These are phyloP conservation scores for Heracleum sosnowskyi DNA, from an alignment of 129 eudicot species.

Conservation along the genomic window DNA sequence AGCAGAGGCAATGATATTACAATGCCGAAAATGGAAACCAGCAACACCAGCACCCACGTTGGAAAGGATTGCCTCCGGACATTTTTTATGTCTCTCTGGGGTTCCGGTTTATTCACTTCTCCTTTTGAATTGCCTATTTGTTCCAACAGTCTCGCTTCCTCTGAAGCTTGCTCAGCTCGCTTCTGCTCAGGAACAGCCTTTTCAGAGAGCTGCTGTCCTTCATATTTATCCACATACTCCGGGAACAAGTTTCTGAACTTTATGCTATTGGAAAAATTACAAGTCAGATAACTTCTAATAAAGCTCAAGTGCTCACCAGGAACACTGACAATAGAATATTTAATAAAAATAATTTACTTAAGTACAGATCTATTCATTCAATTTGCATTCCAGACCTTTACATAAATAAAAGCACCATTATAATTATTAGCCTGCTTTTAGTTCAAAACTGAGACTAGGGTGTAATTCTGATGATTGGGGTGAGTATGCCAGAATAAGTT, in stretches of 20 bases:
- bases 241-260: conserved; percentile 85
- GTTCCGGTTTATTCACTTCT: conserved; percentile 36
- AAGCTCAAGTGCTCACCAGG: neutral
- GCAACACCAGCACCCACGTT: conserved; percentile 64
- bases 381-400: neutral
- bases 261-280: conserved; percentile 27
- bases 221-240: conserved; percentile 86
- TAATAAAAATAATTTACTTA: neutral
- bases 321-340: neutral
- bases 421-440: neutral
- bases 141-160: conserved; percentile 33
- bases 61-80: conserved; percentile 47
- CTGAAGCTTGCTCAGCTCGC: conserved; percentile 18
- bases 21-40: conserved; percentile 65
- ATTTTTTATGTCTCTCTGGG: conserved; percentile 31
- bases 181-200: conserved; percentile 36
- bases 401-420: neutral
- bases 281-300: neutral
- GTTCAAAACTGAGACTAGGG: neutral
- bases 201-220: conserved; percentile 45
- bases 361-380: neutral
- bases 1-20: conserved; percentile 89
- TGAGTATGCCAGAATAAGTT: neutral
- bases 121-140: conserved; percentile 15
- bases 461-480: neutral